Percentiles rank a stretch among this genome's conserved stretches.
phyloP scores from a whole-genome alignment of 805 yeast genomes.

The Candida verbasci region DNA sequence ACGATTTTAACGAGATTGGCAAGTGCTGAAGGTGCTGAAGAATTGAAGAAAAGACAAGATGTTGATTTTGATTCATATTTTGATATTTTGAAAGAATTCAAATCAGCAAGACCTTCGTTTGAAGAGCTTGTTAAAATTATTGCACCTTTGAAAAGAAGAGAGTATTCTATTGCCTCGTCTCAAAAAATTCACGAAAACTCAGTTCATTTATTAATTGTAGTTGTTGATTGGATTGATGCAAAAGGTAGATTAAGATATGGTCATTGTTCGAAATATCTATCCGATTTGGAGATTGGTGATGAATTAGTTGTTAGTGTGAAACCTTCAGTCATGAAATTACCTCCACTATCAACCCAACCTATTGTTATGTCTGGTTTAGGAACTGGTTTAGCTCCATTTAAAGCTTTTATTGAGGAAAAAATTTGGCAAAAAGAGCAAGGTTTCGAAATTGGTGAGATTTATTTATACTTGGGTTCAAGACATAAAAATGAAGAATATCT shows the following conservation, averaged over 20 bases:
- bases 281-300: conserved; percentile 73
- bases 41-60: conserved; percentile 79
- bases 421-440: conserved; percentile 91
- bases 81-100: conserved; percentile 75
- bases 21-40: conserved; percentile 77
- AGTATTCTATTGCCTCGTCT: conserved; percentile 95
- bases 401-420: conserved; percentile 94
- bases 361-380: conserved; percentile 96
- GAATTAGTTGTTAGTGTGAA: conserved; percentile 92
- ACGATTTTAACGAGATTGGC: conserved; percentile 58
- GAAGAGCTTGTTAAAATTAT: conserved; percentile 67
- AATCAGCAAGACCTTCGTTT: conserved; percentile 74
- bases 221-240: conserved; percentile 91
- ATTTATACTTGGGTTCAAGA: conserved; percentile 87
- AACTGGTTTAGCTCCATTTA: conserved; percentile 97
- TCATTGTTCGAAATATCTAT: conserved; percentile 87
- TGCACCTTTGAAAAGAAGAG: conserved; percentile 92
- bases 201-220: conserved; percentile 87
- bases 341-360: conserved; percentile 82
- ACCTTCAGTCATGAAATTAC: conserved; percentile 96
- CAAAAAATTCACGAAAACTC: conserved; percentile 89
- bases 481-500: conserved; percentile 93
- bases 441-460: conserved; percentile 80
- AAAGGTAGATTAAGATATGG: conserved; percentile 85
- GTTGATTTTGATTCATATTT: conserved; percentile 76